These are phyloP conservation scores for Trichomonascaceae sp. DNA, from an alignment of 1,139 yeast species.

Conservation along the genomic window DNA sequence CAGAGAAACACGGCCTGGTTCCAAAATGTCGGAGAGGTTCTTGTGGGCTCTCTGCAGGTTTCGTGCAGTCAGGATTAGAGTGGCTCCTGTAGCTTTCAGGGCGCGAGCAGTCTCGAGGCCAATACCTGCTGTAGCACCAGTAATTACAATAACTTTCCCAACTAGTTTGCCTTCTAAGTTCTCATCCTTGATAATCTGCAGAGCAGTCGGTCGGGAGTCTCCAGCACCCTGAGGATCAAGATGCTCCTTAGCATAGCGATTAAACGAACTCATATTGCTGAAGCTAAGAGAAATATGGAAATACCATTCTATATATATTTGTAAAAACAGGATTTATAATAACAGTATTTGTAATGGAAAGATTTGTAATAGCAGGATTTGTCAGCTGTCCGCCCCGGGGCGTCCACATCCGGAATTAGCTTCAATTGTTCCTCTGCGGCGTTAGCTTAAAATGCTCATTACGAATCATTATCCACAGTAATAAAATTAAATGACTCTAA, in stretches of 20 bases:
- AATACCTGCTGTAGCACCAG: conserved; percentile 37
- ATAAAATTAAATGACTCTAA: too few relatives aligned
- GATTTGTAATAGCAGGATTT: too few relatives aligned
- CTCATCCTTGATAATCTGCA: neutral
- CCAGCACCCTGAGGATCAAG: neutral
- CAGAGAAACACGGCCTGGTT: neutral
- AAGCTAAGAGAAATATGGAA: neutral
- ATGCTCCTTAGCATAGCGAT: neutral
- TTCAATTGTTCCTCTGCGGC: neutral
- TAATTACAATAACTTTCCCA: conserved; percentile 35
- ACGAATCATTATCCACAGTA: neutral
- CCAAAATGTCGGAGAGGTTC: too few relatives aligned
- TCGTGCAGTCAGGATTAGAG: neutral
- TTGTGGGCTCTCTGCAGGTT: too few relatives aligned
- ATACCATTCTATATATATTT: too few relatives aligned
- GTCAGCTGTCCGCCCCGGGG: too few relatives aligned
- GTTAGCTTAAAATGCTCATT: neutral
- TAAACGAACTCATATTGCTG: neutral
- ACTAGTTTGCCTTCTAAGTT: neutral
- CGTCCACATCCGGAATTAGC: too few relatives aligned
- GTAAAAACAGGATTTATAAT: too few relatives aligned
- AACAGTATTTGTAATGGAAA: too few relatives aligned
- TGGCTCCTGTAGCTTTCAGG: neutral
- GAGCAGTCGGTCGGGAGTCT: neutral
- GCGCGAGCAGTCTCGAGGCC: conserved; percentile 41